Evolutionary conservation across 306 rosid species (phyloP), one percentile per base, ranked within the genome.

Genomic region (Psophocarpus tetragonolobus): DNA sequence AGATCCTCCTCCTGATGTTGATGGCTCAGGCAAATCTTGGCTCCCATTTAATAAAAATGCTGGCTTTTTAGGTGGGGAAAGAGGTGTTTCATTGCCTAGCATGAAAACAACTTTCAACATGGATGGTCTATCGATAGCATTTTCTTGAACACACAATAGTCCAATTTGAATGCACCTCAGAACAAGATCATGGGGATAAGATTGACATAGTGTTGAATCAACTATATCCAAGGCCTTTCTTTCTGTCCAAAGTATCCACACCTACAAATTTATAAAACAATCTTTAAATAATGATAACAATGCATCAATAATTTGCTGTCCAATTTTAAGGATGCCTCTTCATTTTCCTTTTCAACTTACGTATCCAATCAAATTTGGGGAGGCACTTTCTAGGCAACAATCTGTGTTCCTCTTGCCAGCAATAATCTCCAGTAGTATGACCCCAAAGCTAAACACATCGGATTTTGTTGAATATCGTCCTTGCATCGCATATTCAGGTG

Each of bases 121-220:
- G 57, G 85, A 75, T 35, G 94, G 94, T 18, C 91, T 60, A 42
- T 78, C n/a, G 2, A 3, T 29, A 6, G 68, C 62, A 70, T 77
- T 56, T 66, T 91, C 97, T 71, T 89, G 94, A 44, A 86, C 79
- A 4, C 91, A 88, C 24, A 88, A 35, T 6, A 89, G 81, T 21
- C 86, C 90, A 68, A 86, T 86, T 27, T 86, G 88, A 21, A 88
- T 47, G 83, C 94, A 91, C 80, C 85, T 87, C 14, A 71, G 11
- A 41, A 78, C 84, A 78, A 75, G 75, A 12, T 2, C 18, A 8
- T 26, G 36, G 36, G 36, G 39, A 35, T 35, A 5, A 35, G 39
- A 35, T 4, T 35, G 39, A 35, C 39, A 1, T 4, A 35, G 10
- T 35, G 39, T 35, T 35, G 39, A 35, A 35, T 35, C 39, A 6